phyloP scores from a whole-genome alignment of 208 protist genomes.

The Leishmania lainsoni region DNA sequence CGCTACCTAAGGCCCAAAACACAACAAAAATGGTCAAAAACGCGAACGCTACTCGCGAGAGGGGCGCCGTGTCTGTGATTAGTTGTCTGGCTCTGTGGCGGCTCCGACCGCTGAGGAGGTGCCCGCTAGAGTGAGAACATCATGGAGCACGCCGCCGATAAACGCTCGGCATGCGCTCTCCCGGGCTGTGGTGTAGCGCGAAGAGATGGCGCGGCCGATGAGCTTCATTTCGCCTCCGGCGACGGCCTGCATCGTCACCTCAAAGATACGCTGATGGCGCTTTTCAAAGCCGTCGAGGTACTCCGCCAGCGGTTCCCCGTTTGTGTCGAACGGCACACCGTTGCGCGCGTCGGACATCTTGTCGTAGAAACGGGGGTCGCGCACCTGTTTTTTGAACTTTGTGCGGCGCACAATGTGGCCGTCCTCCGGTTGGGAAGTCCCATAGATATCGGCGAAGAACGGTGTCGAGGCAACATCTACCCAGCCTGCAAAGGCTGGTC shows the following conservation, averaged over 20 bases:
- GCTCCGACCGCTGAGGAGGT: not conserved
- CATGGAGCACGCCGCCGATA: conserved; percentile 59
- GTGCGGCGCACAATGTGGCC: conserved; percentile 49
- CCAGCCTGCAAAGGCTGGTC: conserved; percentile 56
- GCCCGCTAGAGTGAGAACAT: conserved; percentile 30
- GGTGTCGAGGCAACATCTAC: conserved; percentile 41
- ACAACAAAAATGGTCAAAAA: not conserved
- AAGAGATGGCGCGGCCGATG: conserved; percentile 59
- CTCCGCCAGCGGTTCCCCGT: conserved; percentile 46
- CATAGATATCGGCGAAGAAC: conserved; percentile 72
- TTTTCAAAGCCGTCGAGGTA: conserved; percentile 58
- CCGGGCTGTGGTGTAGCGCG: conserved; percentile 68
- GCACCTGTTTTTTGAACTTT: conserved; percentile 69
- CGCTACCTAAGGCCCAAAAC: not conserved
- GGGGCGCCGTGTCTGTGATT: not conserved
- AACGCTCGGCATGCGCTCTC: conserved; percentile 70
- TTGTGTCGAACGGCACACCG: conserved; percentile 71
- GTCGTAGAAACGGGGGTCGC: conserved; percentile 84
- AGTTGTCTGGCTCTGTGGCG: not conserved
- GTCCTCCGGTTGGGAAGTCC: conserved; percentile 54
- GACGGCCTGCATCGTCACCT: conserved; percentile 68
- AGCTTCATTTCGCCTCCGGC: conserved; percentile 32
- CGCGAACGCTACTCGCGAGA: not conserved
- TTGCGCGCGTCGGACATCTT: conserved; percentile 72
- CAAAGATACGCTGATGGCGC: conserved; percentile 69